Percentiles rank a stretch among this genome's conserved stretches.
Conservation (phyloP, 352 stramenopile species). For the Phytophthora niederhauseri region DNA sequence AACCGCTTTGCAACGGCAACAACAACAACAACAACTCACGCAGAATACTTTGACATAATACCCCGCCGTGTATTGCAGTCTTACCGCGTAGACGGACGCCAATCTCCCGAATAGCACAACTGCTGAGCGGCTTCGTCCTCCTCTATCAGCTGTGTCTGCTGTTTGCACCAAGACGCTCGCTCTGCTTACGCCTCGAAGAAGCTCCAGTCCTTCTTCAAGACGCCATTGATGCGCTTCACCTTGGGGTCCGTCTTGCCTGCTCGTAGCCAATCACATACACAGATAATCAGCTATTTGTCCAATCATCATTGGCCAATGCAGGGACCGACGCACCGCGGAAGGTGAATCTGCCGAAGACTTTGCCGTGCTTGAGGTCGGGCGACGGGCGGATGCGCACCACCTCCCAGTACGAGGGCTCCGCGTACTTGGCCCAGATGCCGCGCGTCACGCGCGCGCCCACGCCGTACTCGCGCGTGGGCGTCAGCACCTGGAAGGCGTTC, state of each 20-base stretch:
- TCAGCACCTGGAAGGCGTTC: slow-evolving; percentile 84
- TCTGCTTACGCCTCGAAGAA: slow-evolving; percentile 25
- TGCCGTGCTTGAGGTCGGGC: slow-evolving; percentile 85
- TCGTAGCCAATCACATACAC: slow-evolving; percentile 13
- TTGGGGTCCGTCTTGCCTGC: slow-evolving; percentile 70
- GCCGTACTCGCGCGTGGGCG: slow-evolving; percentile 69
- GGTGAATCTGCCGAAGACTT: slow-evolving; percentile 81
- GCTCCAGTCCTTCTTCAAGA: slow-evolving; percentile 80
- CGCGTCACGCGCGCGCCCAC: slow-evolving; percentile 74
- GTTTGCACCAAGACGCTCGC: background rate
- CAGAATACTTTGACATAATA: slow-evolving; percentile 36
- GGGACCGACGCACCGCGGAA: slow-evolving; percentile 69
- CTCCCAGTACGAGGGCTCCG: slow-evolving; percentile 80
- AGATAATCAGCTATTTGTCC: background rate
- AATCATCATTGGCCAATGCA: background rate
- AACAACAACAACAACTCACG: background rate
- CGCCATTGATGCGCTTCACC: slow-evolving; percentile 81
- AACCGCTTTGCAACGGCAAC: no score
- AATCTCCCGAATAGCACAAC: background rate
- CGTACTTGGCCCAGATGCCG: slow-evolving; percentile 76
- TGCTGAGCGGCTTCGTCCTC: background rate
- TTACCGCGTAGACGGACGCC: slow-evolving; percentile 15
- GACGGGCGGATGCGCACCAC: slow-evolving; percentile 80
- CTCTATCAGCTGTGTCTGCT: slow-evolving; percentile 3
- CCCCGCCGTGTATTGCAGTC: slow-evolving; percentile 35